Evolutionary conservation across 2,329 filamentous ascomycete species (phyloP).

Genomic region (Talaromyces sp.): DNA sequence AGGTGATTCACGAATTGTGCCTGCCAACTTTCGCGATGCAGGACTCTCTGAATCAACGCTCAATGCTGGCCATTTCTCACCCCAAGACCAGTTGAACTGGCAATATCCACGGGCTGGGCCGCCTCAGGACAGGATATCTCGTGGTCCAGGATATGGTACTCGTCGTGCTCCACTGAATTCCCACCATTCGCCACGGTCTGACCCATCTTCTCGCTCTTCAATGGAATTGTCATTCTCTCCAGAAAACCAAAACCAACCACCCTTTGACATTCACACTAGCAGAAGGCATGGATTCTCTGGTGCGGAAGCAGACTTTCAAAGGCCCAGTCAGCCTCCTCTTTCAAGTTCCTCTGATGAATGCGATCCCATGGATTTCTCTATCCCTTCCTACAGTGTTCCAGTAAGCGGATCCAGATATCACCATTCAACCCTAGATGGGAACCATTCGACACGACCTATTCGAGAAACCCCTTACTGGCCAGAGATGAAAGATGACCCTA

Average conservation of each 20-base stretch:
- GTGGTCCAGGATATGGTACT: slow-evolving; percentile 2
- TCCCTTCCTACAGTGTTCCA: background rate
- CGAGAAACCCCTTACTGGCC: slow-evolving; percentile 46
- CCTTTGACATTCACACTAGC: background rate
- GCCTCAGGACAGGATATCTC: background rate
- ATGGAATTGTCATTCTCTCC: background rate
- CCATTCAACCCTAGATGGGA: slow-evolving; percentile 36
- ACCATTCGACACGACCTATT: slow-evolving; percentile 42
- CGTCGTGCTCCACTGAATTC: background rate
- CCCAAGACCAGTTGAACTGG: background rate
- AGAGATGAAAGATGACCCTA: slow-evolving; percentile 44
- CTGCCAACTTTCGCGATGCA: background rate
- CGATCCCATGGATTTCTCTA: background rate
- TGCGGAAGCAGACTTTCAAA: background rate
- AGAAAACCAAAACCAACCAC: background rate
- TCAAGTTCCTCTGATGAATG: slow-evolving; percentile 20
- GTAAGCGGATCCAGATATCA: slow-evolving; percentile 48
- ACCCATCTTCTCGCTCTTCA: background rate
- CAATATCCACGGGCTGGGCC: slow-evolving; percentile 5
- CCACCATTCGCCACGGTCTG: background rate
- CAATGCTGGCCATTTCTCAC: background rate
- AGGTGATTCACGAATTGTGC: background rate
- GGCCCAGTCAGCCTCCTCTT: slow-evolving; percentile 20
- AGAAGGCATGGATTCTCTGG: background rate
- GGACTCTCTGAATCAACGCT: background rate